These are phyloP conservation scores for Claviceps purpurea DNA, from an alignment of 2,329 filamentous ascomycete species.

Conservation along the genomic window DNA sequence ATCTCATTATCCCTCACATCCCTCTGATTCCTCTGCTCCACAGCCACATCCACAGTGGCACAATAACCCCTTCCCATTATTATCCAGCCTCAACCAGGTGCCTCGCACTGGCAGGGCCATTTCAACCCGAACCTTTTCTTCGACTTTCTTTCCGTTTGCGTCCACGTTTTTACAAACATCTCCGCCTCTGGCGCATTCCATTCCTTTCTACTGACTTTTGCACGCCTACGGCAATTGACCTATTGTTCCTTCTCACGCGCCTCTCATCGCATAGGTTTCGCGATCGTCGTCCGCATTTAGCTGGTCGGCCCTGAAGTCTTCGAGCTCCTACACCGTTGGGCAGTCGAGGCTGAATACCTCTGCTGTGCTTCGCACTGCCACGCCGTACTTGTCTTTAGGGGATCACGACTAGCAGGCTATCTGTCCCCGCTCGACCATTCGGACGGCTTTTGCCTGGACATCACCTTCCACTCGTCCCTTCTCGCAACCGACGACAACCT, in stretches of 20 bases:
- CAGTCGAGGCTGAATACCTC: not conserved
- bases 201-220: slow-evolving; percentile 2
- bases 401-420: slow-evolving; percentile 4
- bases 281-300: not conserved
- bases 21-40: not conserved
- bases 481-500: not conserved
- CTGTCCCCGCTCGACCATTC: not conserved
- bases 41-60: not conserved
- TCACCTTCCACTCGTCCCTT: not conserved
- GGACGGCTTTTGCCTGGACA: not conserved
- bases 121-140: not conserved
- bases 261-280: too few relatives aligned
- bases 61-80: not conserved
- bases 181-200: slow-evolving; percentile 3
- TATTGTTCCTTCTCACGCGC: not conserved
- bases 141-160: not conserved
- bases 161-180: not conserved
- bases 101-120: not conserved
- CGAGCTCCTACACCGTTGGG: not conserved
- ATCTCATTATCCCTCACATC: too few relatives aligned
- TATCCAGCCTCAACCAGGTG: not conserved
- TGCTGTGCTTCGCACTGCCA: not conserved
- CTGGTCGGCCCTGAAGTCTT: not conserved
- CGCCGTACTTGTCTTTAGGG: not conserved
- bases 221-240: not conserved